phyloP scores from a whole-genome alignment of 208 protist genomes.

The Trypanosoma scelopori region DNA sequence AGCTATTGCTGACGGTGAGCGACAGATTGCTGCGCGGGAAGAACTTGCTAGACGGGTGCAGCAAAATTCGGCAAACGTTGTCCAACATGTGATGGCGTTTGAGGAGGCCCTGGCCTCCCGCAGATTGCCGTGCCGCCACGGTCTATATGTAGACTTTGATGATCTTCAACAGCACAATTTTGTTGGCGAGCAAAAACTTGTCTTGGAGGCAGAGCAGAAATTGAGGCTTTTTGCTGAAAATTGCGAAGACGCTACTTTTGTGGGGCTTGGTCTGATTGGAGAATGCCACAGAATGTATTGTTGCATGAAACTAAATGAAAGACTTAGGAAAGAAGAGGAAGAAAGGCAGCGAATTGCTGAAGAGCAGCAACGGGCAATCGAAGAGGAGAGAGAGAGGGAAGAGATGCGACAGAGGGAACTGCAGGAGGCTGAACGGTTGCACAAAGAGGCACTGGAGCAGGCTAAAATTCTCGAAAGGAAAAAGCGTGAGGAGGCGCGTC shows the following conservation, averaged over 20 bases:
- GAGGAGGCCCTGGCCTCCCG: slow-evolving; percentile 18
- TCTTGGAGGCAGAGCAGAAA: slow-evolving; percentile 39
- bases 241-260: slow-evolving; percentile 21
- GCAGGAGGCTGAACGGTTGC: slow-evolving; percentile 37
- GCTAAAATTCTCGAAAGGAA: slow-evolving; percentile 60
- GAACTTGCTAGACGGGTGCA: slow-evolving; percentile 2
- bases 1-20: slow-evolving; percentile 20
- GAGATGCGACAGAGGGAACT: slow-evolving; percentile 42
- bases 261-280: slow-evolving; percentile 14
- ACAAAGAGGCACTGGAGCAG: slow-evolving; percentile 41
- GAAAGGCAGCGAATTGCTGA: slow-evolving; percentile 35
- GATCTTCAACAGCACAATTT: slow-evolving; percentile 55
- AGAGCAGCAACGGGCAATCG: slow-evolving; percentile 29
- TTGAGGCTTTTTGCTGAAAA: slow-evolving; percentile 36
- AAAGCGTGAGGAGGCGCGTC: slow-evolving; percentile 43
- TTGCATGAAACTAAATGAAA: slow-evolving; percentile 10
- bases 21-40: slow-evolving; percentile 17
- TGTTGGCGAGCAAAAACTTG: slow-evolving; percentile 28
- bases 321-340: slow-evolving; percentile 35
- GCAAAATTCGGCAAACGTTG: slow-evolving; percentile 28
- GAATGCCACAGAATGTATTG: slow-evolving; percentile 9
- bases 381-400: slow-evolving; percentile 32
- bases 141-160: slow-evolving; percentile 67
- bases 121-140: slow-evolving; percentile 36
- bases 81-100: slow-evolving; percentile 46